Base-by-base conservation (phyloP, 2,329 filamentous ascomycete species). In the Diaporthe eres region DNA sequence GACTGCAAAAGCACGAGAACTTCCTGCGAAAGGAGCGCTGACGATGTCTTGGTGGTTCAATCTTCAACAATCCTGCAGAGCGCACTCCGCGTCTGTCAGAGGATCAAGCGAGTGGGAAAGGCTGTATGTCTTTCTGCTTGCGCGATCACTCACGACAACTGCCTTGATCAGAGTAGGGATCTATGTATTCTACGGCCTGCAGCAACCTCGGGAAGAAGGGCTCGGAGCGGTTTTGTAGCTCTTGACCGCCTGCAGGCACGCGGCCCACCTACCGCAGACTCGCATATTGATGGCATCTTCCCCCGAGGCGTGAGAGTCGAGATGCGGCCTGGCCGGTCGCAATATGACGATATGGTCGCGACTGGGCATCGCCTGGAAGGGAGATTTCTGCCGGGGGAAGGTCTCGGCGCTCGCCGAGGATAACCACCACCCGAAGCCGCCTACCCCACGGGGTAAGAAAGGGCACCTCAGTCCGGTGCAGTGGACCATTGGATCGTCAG, bases 401-500 rank as follows among this genome's bases (percentile, higher is more conserved):
- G 42, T 51, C 42, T 67, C 61, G 61, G 42, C 61, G 28, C 17
- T 65, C 42, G 61, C 61, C 61, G 61, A 49, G 44, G 17, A 22
- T 49, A 28, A 65, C 61, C 61, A 13, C 19, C 17, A 22, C 42
- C 61, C 42, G 61, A 65, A 2, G 61, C 42, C 25, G 42, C 61
- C 61, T 49, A 47, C 42, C 61, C 61, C 61, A 65, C 42, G 42
- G 61, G 61, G 44, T 51, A 49, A 67, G 61, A 67, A 67, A n/a
- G 42, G 61, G 61, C 61, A 67, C 44, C 37, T 67, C 25, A 10
- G 28, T 15, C 61, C 61, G 61, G 42, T 6, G 61, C 25, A 17
- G 61, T 51, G 61, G 61, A 19, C 25, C 61, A 31, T 49, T 34
- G 28, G 61, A 67, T 67, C 28, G 10, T 67, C 61, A 67, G 63